phyloP scores from a whole-genome alignment of 495 filamentous ascomycete species.

The Pyrenula massariospora region DNA sequence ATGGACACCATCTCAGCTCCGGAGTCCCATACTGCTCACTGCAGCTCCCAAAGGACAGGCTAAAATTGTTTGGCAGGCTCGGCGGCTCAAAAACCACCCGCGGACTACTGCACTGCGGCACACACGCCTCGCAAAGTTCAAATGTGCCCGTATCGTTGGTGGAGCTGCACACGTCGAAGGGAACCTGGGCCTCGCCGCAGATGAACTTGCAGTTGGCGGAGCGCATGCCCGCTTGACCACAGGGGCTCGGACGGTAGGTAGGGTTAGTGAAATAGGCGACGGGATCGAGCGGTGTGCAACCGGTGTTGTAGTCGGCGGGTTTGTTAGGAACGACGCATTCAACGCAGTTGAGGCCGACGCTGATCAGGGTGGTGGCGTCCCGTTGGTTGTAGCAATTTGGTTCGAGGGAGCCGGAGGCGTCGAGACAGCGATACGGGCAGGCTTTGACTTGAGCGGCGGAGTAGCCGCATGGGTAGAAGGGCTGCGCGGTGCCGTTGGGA shows the following conservation, averaged over 20 bases:
- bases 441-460: not conserved
- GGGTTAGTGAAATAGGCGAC: not conserved
- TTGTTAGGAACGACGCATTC: not conserved
- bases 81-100: not conserved
- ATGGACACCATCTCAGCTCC: not conserved
- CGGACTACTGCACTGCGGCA: conserved; percentile 1
- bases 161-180: conserved; percentile 7
- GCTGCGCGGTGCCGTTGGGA: not conserved
- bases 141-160: conserved; percentile 3
- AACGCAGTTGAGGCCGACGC: not conserved
- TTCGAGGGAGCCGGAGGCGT: not conserved
- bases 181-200: conserved; percentile 10
- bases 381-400: not conserved
- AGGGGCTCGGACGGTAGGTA: not conserved
- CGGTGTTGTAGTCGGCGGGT: not conserved
- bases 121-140: conserved; percentile 4
- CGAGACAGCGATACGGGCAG: not conserved
- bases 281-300: not conserved
- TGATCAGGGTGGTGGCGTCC: not conserved
- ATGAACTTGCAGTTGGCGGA: conserved; percentile 4
- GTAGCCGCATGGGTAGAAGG: conserved; percentile 1
- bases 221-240: not conserved
- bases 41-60: not conserved
- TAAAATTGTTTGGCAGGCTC: not conserved
- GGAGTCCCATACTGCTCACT: conserved; percentile 1